phyloP scores from a whole-genome alignment of 1,139 yeast species.

The Lizanozyma gosingica region DNA sequence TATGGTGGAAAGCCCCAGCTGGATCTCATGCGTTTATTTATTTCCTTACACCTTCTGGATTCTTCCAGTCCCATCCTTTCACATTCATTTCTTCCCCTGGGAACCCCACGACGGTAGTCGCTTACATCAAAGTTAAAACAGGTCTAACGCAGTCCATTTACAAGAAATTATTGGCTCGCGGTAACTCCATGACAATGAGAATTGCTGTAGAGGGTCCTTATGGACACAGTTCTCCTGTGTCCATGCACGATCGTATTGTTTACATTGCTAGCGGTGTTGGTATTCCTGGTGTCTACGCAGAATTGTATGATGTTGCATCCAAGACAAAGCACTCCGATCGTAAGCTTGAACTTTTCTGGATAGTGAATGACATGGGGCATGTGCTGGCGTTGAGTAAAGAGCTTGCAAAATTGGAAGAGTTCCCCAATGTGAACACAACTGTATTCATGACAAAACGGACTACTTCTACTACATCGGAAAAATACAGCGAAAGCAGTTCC shows the following conservation, averaged over 20 bases:
- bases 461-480: neutral
- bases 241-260: slow-evolving; percentile 24
- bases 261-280: slow-evolving; percentile 42
- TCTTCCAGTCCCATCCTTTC: slow-evolving; percentile 72
- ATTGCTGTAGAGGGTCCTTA: slow-evolving; percentile 41
- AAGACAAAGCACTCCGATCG: slow-evolving; percentile 1
- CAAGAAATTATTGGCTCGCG: slow-evolving; percentile 12
- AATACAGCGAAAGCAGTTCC: neutral
- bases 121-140: slow-evolving; percentile 36
- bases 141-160: slow-evolving; percentile 34
- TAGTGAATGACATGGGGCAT: neutral
- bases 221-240: slow-evolving; percentile 29
- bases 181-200: slow-evolving; percentile 12
- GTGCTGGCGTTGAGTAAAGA: neutral
- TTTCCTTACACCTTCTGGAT: slow-evolving; percentile 41
- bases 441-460: neutral
- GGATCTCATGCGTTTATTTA: slow-evolving; percentile 37
- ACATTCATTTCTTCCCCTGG: slow-evolving; percentile 37
- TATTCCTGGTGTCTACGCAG: slow-evolving; percentile 12
- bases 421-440: neutral
- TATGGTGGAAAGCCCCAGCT: slow-evolving; percentile 32
- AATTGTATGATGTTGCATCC: neutral
- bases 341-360: neutral
- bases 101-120: slow-evolving; percentile 24
- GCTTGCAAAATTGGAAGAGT: neutral